Percentiles rank a stretch among this genome's conserved stretches.
Evolutionary conservation across 148 eudicot genomes (phyloP).

Genomic region (Amaranthus hypochondriacus): DNA sequence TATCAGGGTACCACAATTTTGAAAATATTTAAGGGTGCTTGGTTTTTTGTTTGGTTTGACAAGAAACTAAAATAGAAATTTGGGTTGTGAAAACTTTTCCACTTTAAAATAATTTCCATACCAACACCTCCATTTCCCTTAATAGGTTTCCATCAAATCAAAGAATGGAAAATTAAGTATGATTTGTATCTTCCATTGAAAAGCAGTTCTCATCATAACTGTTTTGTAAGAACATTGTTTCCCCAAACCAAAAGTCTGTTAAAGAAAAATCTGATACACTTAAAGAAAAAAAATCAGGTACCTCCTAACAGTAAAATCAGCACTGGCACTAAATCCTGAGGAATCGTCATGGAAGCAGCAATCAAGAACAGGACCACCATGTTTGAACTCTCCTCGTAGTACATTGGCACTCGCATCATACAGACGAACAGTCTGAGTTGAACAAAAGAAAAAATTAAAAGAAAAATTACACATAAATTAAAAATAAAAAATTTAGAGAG

Average conservation of each 20-base stretch:
- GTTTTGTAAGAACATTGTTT: not conserved
- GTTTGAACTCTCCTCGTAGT: conserved; percentile 81
- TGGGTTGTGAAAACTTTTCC: no score
- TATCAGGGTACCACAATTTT: no score
- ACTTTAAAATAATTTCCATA: no score
- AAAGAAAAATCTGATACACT: not conserved
- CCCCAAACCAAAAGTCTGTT: not conserved
- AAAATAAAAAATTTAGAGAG: not conserved
- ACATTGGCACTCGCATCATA: conserved; percentile 82
- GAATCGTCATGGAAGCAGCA: conserved; percentile 95
- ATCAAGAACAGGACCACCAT: conserved; percentile 87
- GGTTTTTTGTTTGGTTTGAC: no score
- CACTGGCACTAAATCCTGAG: conserved; percentile 79
- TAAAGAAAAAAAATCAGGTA: conserved; percentile 8
- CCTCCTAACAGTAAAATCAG: conserved; percentile 81
- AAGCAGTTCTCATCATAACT: not conserved
- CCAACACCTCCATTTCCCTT: no score
- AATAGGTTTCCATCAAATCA: no score
- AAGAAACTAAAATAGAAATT: no score
- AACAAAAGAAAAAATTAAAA: not conserved
- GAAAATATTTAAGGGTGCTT: no score
- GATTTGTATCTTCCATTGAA: no score
- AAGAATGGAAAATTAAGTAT: no score
- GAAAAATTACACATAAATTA: not conserved
- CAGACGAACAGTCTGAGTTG: conserved; percentile 65